Base-by-base conservation (phyloP, 169 alveolate species). In the Plasmodium ovale region DNA sequence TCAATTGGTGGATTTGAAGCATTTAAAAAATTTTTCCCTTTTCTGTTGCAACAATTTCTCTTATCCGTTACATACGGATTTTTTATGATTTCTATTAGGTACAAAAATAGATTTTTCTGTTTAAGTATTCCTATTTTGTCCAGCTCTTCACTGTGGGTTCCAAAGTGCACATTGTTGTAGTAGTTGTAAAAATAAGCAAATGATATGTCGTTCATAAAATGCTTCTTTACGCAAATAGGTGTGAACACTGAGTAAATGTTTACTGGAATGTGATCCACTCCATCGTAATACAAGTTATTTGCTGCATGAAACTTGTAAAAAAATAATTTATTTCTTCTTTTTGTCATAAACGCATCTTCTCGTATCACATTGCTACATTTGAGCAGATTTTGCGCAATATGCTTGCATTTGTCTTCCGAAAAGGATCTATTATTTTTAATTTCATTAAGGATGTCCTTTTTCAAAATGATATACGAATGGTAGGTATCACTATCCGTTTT, bases 161-260 rank as follows among this genome's bases (percentile, higher is more conserved):
- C 37, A 23, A 64, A 79, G 33, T 79, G 14, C 2, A 79, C 31
- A n/a, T 44, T 68, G 54, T 79, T 62, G 19, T 35, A 53, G 44
- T 79, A 79, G 79, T 68, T 64, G 70, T 79, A 79, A 31, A 79
- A n/a, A 58, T 64, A 79, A 29, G 82, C 21, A 68, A 79, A 79
- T 12, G 71, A 27, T 64, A 79, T 56, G 16, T 69, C 23, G 29
- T 49, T 62, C 53, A 79, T 37, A 39, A 79, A 16, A 54, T 79
- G 89, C 27, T 56, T 79, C 21, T 56, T 79, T 5, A 64, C 56
- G 39, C 31, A 58, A 54, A 64, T 79, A 29, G 70, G 27, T 4
- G 67, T 25, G 49, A 37, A 47, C 0, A 56, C 25, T 21, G 89
- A 79, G 39, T 79, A 64, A 21, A 79, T 49, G 37, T 16, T 33